phyloP scores from a whole-genome alignment of 805 yeast genomes.

The Candida saitoana region DNA sequence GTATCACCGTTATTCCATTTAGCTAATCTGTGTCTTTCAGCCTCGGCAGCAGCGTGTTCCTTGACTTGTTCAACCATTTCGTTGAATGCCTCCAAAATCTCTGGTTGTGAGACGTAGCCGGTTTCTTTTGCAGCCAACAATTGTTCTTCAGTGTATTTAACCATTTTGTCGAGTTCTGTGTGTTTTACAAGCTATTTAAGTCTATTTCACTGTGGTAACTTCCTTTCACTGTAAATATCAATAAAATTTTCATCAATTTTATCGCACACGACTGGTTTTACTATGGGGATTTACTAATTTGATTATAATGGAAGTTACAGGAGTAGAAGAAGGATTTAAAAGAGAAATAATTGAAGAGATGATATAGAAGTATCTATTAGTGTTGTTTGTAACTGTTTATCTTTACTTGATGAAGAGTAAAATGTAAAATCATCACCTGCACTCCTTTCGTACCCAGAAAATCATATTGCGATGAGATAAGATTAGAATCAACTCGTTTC shows the following conservation, averaged over 20 bases:
- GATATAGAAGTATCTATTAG: no score
- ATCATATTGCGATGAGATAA: background rate
- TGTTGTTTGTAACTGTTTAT: background rate
- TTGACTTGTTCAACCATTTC: constrained; percentile 64
- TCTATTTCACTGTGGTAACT: background rate
- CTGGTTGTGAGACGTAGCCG: constrained; percentile 58
- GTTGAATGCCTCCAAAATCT: constrained; percentile 61
- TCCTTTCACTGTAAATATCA: background rate
- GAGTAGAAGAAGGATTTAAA: background rate
- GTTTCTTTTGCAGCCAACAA: constrained; percentile 53
- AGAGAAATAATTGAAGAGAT: background rate
- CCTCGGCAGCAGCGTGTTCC: constrained; percentile 35
- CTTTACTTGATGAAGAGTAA: background rate
- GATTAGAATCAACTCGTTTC: background rate
- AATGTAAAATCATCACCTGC: background rate
- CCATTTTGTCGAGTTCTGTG: constrained; percentile 26
- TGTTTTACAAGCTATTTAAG: constrained; percentile 1
- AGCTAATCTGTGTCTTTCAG: constrained; percentile 22
- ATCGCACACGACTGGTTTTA: constrained; percentile 14
- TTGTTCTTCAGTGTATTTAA: constrained; percentile 68
- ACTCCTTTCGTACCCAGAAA: background rate
- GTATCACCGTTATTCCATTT: constrained; percentile 40
- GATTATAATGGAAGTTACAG: background rate
- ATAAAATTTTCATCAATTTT: constrained; percentile 11
- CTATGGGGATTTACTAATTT: background rate